Base-by-base conservation (phyloP, 495 filamentous ascomycete species). In the Podospora appendiculata region DNA sequence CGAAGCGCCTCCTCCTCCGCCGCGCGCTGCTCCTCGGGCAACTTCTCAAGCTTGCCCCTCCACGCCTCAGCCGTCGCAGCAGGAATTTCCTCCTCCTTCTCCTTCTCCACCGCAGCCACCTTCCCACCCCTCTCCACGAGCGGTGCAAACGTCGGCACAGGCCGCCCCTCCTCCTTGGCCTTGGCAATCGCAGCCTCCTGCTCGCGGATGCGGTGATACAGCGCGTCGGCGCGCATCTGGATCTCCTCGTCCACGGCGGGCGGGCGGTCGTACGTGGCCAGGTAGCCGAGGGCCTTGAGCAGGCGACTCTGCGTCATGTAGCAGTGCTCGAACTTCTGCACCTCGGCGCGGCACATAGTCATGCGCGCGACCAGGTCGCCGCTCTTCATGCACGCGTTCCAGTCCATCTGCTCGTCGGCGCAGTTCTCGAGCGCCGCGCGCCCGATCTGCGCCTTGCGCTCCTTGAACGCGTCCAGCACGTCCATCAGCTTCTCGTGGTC, bases 391-490 rank as follows among this genome's bases (percentile, higher is more conserved):
- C 93, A 98, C 3, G 82, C 72, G 46, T 78, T 77, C 70, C 91
- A 78, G 19, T 78, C 82, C 58, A 83, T 70, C 67, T 95, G 86
- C 69, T 96, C 90, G 49, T 88, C 56, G 0, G 89, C 86, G 72
- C 93, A 98, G 66, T 96, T 98, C 72, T 97, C 94, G 57, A 95
- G 72, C 12, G 93, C 93, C 8, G 87, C 88, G 16, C 79, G 77
- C 16, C 88, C 87, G 48, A 97, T 89, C 49, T 79, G 74, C 16
- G 79, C 79, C 59, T 85, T 87, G 53, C 89, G 86, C 62, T 87
- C 79, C 68, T 95, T 95, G 76, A 85, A 90, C 18, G 79, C 81
- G 47, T 90, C 87, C 32, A 96, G 74, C 51, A 96, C 81, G 61
- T 88, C 84, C 48, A 70, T 66, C 40, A 92, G 77, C 60, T 81